A percentile compares a stretch with the other conserved stretches of the same genome.
Conservation (phyloP, 164 flowering plant species). For the Cinnamomum chago region DNA sequence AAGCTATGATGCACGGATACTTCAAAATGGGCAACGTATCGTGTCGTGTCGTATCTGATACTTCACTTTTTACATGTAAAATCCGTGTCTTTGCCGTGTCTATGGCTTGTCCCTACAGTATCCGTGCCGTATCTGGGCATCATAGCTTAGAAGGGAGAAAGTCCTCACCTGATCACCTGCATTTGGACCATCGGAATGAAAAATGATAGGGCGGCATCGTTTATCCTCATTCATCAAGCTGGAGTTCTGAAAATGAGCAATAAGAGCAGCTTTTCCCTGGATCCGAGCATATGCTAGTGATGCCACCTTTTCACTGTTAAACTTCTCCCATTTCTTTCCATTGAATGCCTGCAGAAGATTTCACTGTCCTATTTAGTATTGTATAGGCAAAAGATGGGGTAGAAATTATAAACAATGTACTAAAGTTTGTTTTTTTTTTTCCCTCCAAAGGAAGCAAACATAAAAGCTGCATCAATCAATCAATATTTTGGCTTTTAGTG, state of each 20-base stretch:
- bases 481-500: too few species aligned
- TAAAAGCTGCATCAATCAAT: neutral
- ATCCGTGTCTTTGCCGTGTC: too few species aligned
- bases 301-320: constrained; percentile 91
- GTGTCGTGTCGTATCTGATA: too few species aligned
- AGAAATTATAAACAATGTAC: too few species aligned
- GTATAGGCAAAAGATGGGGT: neutral
- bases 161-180: constrained; percentile 76
- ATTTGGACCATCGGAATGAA: constrained; percentile 85
- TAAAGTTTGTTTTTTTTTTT: too few species aligned
- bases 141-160: too few species aligned
- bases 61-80: too few species aligned
- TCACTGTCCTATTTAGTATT: neutral
- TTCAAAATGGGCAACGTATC: too few species aligned
- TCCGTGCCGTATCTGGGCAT: too few species aligned
- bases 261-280: constrained; percentile 78
- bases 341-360: constrained; percentile 55
- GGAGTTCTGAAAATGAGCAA: constrained; percentile 90
- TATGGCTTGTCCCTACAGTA: too few species aligned
- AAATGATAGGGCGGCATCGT: constrained; percentile 86
- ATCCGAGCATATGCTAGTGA: constrained; percentile 85
- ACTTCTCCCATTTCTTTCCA: constrained; percentile 93
- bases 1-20: too few species aligned
- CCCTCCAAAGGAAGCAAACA: neutral
- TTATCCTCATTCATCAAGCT: constrained; percentile 97